Evolutionary conservation across 2,329 filamentous ascomycete species (phyloP), one percentile per base, ranked within the genome.

Genomic region (Penicillium sp.): DNA sequence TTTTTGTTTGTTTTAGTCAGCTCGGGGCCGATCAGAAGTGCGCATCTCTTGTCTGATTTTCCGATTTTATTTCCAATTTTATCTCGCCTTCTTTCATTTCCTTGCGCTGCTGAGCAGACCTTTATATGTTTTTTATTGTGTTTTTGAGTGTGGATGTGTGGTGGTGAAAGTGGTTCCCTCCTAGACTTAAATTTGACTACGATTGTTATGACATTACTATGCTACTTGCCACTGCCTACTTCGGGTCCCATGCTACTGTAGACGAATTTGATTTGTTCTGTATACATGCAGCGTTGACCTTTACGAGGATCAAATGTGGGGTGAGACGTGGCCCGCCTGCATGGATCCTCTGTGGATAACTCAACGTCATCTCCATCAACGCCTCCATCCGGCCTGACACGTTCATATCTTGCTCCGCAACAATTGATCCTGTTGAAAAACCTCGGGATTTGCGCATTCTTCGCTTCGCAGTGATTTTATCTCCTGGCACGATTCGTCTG

Each of bases 1-100:
- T 39, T 62, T 62, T 53, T 52, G 36, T 51, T 53, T 47, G 51
- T 57, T 57, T 51, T 66, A 57, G 53, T 54, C 63, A 68, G 62
- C 65, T 68, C 62, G 67, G 66, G 61, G 62, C 69, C 70, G 67
- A 68, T 58, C 72, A 76, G 73, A 75, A 76, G 73, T 76, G 73
- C 73, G 73, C 73, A 76, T 70, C 65, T 73, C 64, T 63, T 60
- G 58, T 63, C 59, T 58, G 48, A 34, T 56, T 61, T 59, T 51
- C 53, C 23, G 23, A 50, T 61, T 54, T 54, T 56, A 24, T 50
- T 55, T 7, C 28, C 26, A 28, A 1, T 29, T 10, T 56, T 50
- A 38, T 49, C 38, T 47, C 33, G 39, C 38, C 24, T 49, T 53
- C 45, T 43, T 54, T 41, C 34, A 42, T 53, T 54, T 47, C 39